Conservation (phyloP, 345 rosid species). For the Lepidium sativum region DNA sequence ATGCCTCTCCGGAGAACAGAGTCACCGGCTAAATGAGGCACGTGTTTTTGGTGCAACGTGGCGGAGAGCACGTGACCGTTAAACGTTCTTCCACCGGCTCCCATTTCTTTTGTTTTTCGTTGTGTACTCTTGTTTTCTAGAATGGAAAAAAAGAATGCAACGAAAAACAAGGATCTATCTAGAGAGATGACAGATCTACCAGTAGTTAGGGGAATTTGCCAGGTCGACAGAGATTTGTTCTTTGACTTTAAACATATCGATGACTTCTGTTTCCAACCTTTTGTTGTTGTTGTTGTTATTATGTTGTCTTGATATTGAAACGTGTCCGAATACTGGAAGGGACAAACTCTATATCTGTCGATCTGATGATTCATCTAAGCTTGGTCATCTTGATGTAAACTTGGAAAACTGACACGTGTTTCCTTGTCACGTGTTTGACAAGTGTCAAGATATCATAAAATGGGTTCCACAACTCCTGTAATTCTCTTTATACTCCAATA, state of each 20-base stretch:
- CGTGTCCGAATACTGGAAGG: neutral
- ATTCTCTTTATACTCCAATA: neutral
- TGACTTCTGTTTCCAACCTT: constrained; percentile 14
- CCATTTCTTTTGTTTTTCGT: constrained; percentile 12
- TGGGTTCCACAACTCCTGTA: neutral
- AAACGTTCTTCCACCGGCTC: constrained; percentile 8
- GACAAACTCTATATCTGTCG: neutral
- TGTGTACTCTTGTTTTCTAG: neutral
- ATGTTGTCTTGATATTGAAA: neutral
- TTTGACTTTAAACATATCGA: constrained; percentile 3
- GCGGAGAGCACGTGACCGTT: neutral
- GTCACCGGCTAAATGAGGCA: neutral
- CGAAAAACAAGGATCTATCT: constrained; percentile 17
- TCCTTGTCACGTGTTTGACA: neutral
- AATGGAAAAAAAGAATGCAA: too few species aligned
- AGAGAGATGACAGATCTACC: neutral
- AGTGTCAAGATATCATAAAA: neutral
- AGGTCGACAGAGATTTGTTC: neutral
- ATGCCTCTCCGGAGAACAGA: constrained; percentile 34
- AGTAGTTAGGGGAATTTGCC: constrained; percentile 3
- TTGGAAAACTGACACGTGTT: constrained; percentile 12
- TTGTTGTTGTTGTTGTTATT: too few species aligned
- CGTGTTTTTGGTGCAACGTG: constrained; percentile 13
- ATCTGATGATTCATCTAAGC: neutral
- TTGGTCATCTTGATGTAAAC: neutral